These are phyloP conservation scores for Podochytrium sp. DNA, from an alignment of 192 early-diverging fungal species.

Conservation along the genomic window DNA sequence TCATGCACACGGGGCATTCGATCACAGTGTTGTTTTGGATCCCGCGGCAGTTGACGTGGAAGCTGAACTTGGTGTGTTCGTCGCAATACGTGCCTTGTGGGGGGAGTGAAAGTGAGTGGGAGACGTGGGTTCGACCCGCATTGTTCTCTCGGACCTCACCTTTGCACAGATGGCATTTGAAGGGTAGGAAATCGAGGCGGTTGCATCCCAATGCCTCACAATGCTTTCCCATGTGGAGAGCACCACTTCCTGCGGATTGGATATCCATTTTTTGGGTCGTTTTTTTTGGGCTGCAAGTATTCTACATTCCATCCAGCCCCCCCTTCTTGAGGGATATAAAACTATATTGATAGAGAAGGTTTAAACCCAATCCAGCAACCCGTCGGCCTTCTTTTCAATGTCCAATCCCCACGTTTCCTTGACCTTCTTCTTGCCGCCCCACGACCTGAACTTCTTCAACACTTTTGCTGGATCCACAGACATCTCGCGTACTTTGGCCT, in stretches of 20 bases:
- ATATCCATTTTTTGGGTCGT: too few species aligned
- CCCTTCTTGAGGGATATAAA: too few species aligned
- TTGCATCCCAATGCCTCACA: conserved; percentile 8
- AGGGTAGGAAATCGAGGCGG: conserved; percentile 39
- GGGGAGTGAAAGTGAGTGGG: background rate
- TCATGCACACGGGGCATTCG: conserved; percentile 23
- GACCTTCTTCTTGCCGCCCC: background rate
- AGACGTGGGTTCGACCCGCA: too few species aligned
- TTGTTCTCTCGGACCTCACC: background rate
- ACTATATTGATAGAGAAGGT: too few species aligned
- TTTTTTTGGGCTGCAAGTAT: too few species aligned
- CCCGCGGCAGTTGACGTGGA: conserved; percentile 15
- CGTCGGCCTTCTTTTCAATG: background rate
- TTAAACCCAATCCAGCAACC: background rate
- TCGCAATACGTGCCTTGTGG: conserved; percentile 14
- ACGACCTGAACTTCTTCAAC: background rate
- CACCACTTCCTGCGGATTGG: background rate
- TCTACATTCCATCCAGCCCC: too few species aligned
- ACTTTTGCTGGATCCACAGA: background rate
- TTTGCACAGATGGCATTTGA: conserved; percentile 29
- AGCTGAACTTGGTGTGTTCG: conserved; percentile 19
- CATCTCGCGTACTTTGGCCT: background rate
- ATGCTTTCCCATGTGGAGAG: conserved; percentile 3
- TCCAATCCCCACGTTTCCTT: background rate
- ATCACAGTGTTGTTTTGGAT: conserved; percentile 7